Percentiles rank a stretch among this genome's conserved stretches.
Evolutionary conservation across 805 yeast genomes (phyloP).

Genomic region (Pichia gijzeniarum): DNA sequence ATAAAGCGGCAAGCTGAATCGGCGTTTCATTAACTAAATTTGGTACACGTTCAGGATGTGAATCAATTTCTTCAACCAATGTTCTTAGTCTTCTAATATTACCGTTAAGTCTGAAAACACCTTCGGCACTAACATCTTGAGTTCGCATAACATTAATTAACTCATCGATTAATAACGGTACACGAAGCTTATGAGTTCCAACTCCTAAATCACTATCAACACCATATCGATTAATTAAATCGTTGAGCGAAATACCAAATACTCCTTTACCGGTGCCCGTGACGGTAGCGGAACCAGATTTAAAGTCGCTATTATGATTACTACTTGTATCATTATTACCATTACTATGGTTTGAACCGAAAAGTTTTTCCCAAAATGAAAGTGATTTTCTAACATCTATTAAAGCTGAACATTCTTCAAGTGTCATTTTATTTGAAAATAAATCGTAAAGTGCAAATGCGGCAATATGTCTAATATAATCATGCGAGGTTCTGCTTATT

Average conservation of each 20-base stretch:
- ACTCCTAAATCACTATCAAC: slow-evolving; percentile 79
- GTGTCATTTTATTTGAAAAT: slow-evolving; percentile 21
- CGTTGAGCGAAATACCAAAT: slow-evolving; percentile 72
- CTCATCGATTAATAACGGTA: slow-evolving; percentile 86
- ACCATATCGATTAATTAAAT: slow-evolving; percentile 62
- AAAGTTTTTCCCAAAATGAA: slow-evolving; percentile 48
- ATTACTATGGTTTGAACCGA: slow-evolving; percentile 21
- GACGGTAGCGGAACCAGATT: slow-evolving; percentile 16
- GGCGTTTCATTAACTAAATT: slow-evolving; percentile 63
- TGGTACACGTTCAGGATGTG: slow-evolving; percentile 59
- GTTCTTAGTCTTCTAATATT: slow-evolving; percentile 78
- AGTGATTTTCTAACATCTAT: slow-evolving; percentile 38
- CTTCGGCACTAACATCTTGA: slow-evolving; percentile 93
- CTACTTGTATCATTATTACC: slow-evolving; percentile 1
- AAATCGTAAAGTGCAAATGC: slow-evolving; percentile 42
- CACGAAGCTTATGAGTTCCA: slow-evolving; percentile 70
- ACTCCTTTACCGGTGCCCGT: slow-evolving; percentile 37
- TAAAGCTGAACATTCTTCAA: slow-evolving; percentile 36
- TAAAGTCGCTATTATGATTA: slow-evolving; percentile 11
- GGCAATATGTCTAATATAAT: slow-evolving; percentile 52
- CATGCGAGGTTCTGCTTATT: slow-evolving; percentile 49
- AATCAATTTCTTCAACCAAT: slow-evolving; percentile 66
- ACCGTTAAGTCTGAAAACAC: slow-evolving; percentile 94
- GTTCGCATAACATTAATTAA: slow-evolving; percentile 74
- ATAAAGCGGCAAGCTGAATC: slow-evolving; percentile 85